These are phyloP conservation scores for Suillus clintonianus DNA, from an alignment of 768 basidiomycete genomes.

Conservation along the genomic window DNA sequence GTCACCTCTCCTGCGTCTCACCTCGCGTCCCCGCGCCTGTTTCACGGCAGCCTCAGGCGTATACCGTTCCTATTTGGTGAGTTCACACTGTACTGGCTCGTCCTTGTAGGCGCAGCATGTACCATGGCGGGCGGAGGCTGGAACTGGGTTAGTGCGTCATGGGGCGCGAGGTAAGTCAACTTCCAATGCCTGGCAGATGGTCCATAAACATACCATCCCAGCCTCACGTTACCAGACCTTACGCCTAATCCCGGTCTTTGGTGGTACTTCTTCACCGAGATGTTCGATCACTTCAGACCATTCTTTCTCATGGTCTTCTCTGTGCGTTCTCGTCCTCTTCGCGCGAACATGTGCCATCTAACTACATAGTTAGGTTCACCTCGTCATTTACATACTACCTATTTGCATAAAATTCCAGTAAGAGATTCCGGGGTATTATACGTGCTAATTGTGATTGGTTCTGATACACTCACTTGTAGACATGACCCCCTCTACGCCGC, in stretches of 20 bases:
- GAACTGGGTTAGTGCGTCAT: conserved; percentile 76
- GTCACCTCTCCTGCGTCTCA: conserved; percentile 63
- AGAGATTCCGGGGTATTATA: conserved; percentile 16
- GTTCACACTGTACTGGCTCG: conserved; percentile 50
- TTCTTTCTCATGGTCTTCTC: conserved; percentile 98
- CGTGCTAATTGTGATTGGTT: neutral
- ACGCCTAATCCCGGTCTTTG: conserved; percentile 93
- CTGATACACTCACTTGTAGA: conserved; percentile 37
- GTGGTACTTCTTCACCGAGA: conserved; percentile 99
- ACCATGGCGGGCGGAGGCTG: conserved; percentile 60
- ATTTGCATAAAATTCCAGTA: conserved; percentile 89
- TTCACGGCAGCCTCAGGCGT: conserved; percentile 16
- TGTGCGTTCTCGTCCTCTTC: conserved; percentile 44
- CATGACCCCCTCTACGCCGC: conserved; percentile 83
- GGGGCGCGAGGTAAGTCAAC: conserved; percentile 73
- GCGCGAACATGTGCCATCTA: neutral
- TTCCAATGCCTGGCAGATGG: neutral
- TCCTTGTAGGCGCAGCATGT: conserved; percentile 48
- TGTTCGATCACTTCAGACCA: conserved; percentile 96
- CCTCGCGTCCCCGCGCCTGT: conserved; percentile 58
- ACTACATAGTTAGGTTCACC: conserved; percentile 58
- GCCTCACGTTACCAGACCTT: conserved; percentile 81
- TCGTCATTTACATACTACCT: conserved; percentile 79
- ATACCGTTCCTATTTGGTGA: conserved; percentile 39
- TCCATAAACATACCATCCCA: conserved; percentile 29